These are phyloP conservation scores for Chrysosporium keratinophilum DNA, from an alignment of 2,329 filamentous ascomycete species.

Conservation along the genomic window DNA sequence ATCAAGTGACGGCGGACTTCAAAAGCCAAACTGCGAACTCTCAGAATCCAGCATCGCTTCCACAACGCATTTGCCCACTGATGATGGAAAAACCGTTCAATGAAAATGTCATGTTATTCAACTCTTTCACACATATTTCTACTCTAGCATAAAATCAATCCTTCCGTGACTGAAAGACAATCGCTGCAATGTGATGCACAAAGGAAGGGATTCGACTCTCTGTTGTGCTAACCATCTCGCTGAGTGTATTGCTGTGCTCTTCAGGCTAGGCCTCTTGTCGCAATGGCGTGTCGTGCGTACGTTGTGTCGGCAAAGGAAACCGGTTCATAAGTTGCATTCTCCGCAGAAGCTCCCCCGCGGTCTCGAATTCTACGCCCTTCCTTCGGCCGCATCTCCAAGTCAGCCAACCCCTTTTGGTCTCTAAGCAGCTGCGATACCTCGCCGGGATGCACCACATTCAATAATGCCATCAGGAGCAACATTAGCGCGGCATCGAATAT, in stretches of 20 bases:
- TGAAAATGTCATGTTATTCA: too few species aligned
- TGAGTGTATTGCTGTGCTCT: background rate
- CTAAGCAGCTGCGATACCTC: conserved; percentile 8
- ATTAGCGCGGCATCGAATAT: conserved; percentile 27
- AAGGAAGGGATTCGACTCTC: too few species aligned
- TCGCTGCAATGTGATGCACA: too few species aligned
- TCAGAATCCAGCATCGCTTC: too few species aligned
- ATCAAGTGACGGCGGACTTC: too few species aligned
- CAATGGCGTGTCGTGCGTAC: conserved; percentile 16
- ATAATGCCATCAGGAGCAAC: conserved; percentile 19
- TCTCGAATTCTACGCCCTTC: background rate
- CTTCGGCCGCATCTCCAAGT: conserved; percentile 5
- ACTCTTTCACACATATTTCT: too few species aligned
- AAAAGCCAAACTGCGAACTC: too few species aligned
- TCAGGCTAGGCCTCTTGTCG: conserved; percentile 11
- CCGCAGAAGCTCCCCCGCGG: background rate
- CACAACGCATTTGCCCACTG: too few species aligned
- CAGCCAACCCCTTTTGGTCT: background rate
- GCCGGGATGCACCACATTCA: conserved; percentile 15
- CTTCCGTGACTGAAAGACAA: too few species aligned
- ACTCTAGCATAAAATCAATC: too few species aligned
- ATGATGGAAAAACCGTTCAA: too few species aligned
- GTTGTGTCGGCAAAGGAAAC: conserved; percentile 9
- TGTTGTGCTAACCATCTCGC: too few species aligned
- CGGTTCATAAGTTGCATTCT: background rate